These are phyloP conservation scores for Pouteria glomerata DNA, from an alignment of 148 eudicot species.

Conservation along the genomic window DNA sequence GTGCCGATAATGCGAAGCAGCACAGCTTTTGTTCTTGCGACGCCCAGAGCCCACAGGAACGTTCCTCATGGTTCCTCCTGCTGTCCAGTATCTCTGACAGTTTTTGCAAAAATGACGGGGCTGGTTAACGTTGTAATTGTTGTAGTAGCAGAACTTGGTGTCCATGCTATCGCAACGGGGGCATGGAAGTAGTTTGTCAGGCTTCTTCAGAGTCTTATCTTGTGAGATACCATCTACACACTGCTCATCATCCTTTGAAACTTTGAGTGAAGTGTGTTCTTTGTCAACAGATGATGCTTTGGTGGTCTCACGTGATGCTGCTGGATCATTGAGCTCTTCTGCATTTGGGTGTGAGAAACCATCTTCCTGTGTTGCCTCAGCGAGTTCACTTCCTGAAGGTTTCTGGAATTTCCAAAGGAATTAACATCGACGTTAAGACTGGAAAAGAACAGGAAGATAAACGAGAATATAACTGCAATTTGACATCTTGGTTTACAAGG, in stretches of 20 bases:
- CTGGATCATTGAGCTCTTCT: constrained; percentile 15
- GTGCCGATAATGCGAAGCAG: constrained; percentile 27
- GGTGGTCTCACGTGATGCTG: constrained; percentile 23
- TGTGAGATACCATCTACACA: constrained; percentile 32
- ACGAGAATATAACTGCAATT: not conserved
- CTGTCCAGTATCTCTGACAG: constrained; percentile 73
- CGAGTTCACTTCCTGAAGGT: constrained; percentile 19
- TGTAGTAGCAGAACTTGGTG: constrained; percentile 73
- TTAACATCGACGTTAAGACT: not conserved
- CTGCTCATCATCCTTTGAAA: constrained; percentile 23
- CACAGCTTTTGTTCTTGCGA: constrained; percentile 47
- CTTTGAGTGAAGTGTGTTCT: constrained; percentile 9
- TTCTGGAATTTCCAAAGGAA: constrained; percentile 24
- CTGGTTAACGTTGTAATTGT: constrained; percentile 56
- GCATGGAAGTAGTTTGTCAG: constrained; percentile 59
- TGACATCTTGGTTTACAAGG: too few relatives aligned
- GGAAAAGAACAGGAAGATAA: not conserved
- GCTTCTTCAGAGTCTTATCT: constrained; percentile 38
- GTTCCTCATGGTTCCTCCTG: constrained; percentile 66
- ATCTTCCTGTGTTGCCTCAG: constrained; percentile 19
- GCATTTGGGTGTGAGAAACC: constrained; percentile 12
- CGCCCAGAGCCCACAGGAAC: constrained; percentile 64
- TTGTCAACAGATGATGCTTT: constrained; percentile 16
- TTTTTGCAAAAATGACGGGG: constrained; percentile 68
- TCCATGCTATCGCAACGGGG: constrained; percentile 61